phyloP scores from a whole-genome alignment of 2,329 filamentous ascomycete genomes.

The Aureobasidium sp. region DNA sequence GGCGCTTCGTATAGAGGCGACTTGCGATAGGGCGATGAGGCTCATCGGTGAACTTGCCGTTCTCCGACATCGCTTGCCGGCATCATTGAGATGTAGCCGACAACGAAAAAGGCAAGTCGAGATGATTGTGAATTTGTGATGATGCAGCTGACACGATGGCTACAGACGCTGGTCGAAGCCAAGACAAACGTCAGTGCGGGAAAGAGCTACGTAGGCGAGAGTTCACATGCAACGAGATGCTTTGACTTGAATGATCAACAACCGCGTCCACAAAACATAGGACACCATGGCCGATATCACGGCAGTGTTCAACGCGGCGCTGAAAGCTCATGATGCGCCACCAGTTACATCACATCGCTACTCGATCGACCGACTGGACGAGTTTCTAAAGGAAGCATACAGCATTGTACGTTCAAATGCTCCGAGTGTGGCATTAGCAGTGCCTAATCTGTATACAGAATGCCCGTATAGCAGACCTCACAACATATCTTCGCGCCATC shows the following conservation, averaged over 20 bases:
- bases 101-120: background rate
- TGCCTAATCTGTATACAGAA: slow-evolving; percentile 52
- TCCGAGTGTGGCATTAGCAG: slow-evolving; percentile 13
- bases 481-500: slow-evolving; percentile 71
- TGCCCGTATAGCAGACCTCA: slow-evolving; percentile 72
- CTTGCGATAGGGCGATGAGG: background rate
- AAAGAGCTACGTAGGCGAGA: slow-evolving; percentile 11
- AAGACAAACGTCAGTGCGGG: slow-evolving; percentile 5
- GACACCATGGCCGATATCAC: slow-evolving; percentile 52
- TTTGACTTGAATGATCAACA: background rate
- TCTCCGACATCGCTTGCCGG: background rate
- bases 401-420: slow-evolving; percentile 60
- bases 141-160: background rate
- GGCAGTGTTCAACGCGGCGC: slow-evolving; percentile 59
- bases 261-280: background rate
- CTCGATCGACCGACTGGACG: slow-evolving; percentile 53
- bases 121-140: background rate
- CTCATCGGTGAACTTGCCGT: background rate
- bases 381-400: slow-evolving; percentile 90
- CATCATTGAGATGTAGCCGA: background rate
- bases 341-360: slow-evolving; percentile 41
- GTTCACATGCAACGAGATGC: slow-evolving; percentile 3
- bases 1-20: background rate
- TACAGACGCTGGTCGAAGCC: background rate
- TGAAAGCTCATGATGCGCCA: slow-evolving; percentile 51